These are phyloP conservation scores for Symbiodinium pilosum DNA, from an alignment of 73 alveolate genomes.

Conservation along the genomic window DNA sequence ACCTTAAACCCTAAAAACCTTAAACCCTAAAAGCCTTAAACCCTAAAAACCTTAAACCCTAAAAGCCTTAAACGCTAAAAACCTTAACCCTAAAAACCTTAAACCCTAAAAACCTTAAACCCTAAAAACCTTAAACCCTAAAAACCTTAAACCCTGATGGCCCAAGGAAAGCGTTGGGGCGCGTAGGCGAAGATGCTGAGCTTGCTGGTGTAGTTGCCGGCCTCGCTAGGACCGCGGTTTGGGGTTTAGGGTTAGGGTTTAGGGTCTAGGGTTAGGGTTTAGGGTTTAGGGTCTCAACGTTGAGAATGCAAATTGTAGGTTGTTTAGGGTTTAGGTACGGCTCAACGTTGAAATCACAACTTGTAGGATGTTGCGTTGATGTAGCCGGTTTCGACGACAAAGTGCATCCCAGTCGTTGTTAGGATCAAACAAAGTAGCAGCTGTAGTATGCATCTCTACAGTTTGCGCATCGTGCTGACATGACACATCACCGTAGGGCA, in stretches of 20 bases:
- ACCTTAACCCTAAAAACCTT: background rate
- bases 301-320: no score
- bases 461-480: no score
- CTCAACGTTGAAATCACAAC: background rate
- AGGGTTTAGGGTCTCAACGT: background rate
- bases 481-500: no score
- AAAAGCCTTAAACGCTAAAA: background rate
- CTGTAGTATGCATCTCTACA: no score
- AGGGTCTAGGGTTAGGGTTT: background rate
- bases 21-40: background rate
- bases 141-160: background rate
- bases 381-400: no score
- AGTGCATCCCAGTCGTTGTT: no score
- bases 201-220: background rate
- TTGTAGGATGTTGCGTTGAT: no score
- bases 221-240: background rate
- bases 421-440: no score
- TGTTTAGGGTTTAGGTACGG: background rate
- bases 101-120: background rate
- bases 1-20: background rate
- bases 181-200: constrained; percentile 3
- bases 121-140: background rate
- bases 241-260: background rate
- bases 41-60: background rate
- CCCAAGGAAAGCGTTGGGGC: background rate